These are phyloP conservation scores for Cryptosporidium ubiquitum DNA, from an alignment of 169 alveolate genomes.

Conservation along the genomic window DNA sequence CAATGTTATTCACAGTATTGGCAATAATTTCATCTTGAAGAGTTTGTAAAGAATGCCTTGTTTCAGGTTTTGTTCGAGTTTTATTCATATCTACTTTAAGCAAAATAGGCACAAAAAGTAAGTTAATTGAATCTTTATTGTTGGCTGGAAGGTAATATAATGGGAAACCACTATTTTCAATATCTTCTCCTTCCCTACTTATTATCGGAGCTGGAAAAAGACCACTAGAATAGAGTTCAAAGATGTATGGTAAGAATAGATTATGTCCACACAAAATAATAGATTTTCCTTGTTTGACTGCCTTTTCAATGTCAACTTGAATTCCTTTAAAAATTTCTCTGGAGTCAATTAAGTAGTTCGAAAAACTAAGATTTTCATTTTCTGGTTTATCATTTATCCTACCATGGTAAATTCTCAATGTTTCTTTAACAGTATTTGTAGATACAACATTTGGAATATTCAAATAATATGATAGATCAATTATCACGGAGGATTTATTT, in stretches of 20 bases:
- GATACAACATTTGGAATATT: slow-evolving; percentile 51
- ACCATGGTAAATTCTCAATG: slow-evolving; percentile 7
- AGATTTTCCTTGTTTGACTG: slow-evolving; percentile 65
- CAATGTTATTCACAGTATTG: slow-evolving; percentile 4
- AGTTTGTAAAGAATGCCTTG: not conserved
- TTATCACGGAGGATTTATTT: slow-evolving; percentile 6
- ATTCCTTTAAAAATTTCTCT: not conserved
- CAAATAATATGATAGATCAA: slow-evolving; percentile 31
- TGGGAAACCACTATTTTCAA: not conserved
- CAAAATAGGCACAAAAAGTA: slow-evolving; percentile 31
- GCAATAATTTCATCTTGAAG: slow-evolving; percentile 14
- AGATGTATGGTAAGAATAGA: slow-evolving; percentile 39
- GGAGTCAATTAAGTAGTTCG: not conserved
- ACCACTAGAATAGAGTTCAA: not conserved
- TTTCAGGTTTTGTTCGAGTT: not conserved
- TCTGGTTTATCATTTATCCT: not conserved
- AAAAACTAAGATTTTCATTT: not conserved
- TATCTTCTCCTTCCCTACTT: not conserved
- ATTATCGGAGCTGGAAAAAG: slow-evolving; percentile 39
- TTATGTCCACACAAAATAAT: slow-evolving; percentile 43
- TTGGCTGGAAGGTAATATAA: slow-evolving; percentile 11
- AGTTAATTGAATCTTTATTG: not conserved
- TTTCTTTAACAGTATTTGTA: slow-evolving; percentile 31
- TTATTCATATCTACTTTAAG: slow-evolving; percentile 9
- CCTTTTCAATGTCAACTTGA: slow-evolving; percentile 36